phyloP scores from a whole-genome alignment of 768 basidiomycete genomes.

The Auricularia auricula-judae region DNA sequence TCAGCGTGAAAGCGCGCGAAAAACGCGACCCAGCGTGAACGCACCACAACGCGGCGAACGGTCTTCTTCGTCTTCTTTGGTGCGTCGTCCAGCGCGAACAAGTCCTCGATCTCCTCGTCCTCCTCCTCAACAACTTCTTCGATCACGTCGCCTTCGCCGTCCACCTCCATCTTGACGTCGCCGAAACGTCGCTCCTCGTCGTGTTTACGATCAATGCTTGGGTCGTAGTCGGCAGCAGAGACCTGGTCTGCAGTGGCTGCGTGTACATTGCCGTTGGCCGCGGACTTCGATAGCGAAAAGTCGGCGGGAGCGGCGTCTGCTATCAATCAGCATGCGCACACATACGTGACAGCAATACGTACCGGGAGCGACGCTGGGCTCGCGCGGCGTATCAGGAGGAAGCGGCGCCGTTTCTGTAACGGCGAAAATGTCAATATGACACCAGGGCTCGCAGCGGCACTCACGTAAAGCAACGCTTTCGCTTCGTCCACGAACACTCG shows the following conservation, averaged over 20 bases:
- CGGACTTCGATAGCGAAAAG: constrained; percentile 62
- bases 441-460: constrained; percentile 3
- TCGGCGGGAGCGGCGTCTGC: constrained; percentile 7
- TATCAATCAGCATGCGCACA: no score
- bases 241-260: constrained; percentile 52
- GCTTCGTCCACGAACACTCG: constrained; percentile 10
- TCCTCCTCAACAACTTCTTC: constrained; percentile 28
- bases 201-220: constrained; percentile 68
- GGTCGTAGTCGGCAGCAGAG: constrained; percentile 89
- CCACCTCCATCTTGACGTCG: constrained; percentile 5
- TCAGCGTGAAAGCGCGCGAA: neutral
- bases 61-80: constrained; percentile 38
- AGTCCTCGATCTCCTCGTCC: constrained; percentile 87
- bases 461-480: constrained; percentile 1
- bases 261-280: constrained; percentile 34
- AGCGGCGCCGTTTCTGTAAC: constrained; percentile 51
- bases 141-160: neutral
- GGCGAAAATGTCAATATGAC: constrained; percentile 17
- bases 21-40: constrained; percentile 13
- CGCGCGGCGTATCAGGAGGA: constrained; percentile 24
- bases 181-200: constrained; percentile 67
- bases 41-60: constrained; percentile 39
- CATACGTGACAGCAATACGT: no score
- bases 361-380: constrained; percentile 12
- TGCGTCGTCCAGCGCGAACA: constrained; percentile 64